Evolutionary conservation across 495 filamentous ascomycete species (phyloP).

Genomic region (Aspergillus heteromorphus): DNA sequence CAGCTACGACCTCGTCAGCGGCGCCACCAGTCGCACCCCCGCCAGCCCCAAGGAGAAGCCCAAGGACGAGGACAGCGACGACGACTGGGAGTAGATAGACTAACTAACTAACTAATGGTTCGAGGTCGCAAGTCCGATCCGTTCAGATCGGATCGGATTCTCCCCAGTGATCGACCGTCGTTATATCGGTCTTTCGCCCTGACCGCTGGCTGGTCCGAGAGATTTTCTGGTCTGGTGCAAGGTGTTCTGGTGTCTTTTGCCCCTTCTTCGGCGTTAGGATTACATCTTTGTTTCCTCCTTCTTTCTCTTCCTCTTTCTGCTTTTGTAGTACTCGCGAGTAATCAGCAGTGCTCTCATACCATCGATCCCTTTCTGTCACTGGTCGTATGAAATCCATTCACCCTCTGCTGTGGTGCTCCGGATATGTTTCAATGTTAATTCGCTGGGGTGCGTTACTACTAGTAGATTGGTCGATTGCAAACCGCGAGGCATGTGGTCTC

Average conservation of each 20-base stretch:
- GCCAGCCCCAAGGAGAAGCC: conserved; percentile 68
- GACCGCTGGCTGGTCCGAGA: conserved; percentile 19
- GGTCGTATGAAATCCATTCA: conserved; percentile 1
- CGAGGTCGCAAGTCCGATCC: neutral
- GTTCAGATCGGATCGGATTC: no score
- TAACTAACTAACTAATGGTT: neutral
- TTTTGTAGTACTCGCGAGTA: conserved; percentile 3
- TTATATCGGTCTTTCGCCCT: neutral
- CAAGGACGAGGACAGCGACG: conserved; percentile 56
- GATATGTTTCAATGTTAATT: no score
- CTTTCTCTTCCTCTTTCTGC: conserved; percentile 1
- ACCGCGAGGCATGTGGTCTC: neutral
- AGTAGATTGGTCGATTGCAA: neutral
- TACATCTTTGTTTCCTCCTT: neutral
- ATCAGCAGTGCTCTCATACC: neutral
- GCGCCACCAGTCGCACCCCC: conserved; percentile 71
- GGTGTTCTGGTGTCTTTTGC: conserved; percentile 9
- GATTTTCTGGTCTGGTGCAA: neutral
- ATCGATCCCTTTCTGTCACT: neutral
- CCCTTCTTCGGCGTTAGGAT: conserved; percentile 1
- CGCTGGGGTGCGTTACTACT: neutral
- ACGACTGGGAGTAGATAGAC: conserved; percentile 92
- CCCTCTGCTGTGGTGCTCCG: neutral
- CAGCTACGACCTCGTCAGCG: conserved; percentile 90
- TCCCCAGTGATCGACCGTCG: neutral